Evolutionary conservation across 1,139 yeast species (phyloP).

Genomic region (Diutina neorugosa): DNA sequence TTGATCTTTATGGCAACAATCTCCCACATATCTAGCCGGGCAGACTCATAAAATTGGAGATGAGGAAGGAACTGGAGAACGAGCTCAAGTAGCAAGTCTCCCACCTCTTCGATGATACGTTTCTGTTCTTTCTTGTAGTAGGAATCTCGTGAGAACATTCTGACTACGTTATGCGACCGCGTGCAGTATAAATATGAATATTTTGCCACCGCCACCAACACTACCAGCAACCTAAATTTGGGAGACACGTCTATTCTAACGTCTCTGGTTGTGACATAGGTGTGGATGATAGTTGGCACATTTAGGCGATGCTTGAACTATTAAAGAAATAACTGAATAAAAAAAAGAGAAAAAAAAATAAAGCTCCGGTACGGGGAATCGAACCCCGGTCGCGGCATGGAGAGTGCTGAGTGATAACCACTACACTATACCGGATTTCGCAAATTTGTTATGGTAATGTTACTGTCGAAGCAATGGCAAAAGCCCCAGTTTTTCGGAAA

Average conservation of each 20-base stretch:
- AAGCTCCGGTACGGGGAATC: not conserved
- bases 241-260: too few species aligned
- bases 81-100: not conserved
- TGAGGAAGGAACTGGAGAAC: slow-evolving; percentile 4
- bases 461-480: too few species aligned
- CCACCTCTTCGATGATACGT: not conserved
- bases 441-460: too few species aligned
- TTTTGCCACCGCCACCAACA: not conserved
- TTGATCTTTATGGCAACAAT: slow-evolving; percentile 1
- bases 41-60: not conserved
- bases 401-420: not conserved
- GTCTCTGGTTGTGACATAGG: not conserved
- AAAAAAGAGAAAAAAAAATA: too few species aligned
- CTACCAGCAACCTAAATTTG: not conserved
- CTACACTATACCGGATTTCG: not conserved
- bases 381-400: not conserved
- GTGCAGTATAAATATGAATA: not conserved
- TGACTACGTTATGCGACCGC: not conserved
- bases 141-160: slow-evolving; percentile 1
- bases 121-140: slow-evolving; percentile 4
- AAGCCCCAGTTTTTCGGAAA: too few species aligned
- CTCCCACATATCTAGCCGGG: slow-evolving; percentile 2
- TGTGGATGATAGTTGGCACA: not conserved
- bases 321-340: too few species aligned
- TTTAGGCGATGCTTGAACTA: too few species aligned